A percentile compares a stretch with the other conserved stretches of the same genome.
Conservation (phyloP, 108 stramenopile genomes). For the Nitzschia sp. region DNA sequence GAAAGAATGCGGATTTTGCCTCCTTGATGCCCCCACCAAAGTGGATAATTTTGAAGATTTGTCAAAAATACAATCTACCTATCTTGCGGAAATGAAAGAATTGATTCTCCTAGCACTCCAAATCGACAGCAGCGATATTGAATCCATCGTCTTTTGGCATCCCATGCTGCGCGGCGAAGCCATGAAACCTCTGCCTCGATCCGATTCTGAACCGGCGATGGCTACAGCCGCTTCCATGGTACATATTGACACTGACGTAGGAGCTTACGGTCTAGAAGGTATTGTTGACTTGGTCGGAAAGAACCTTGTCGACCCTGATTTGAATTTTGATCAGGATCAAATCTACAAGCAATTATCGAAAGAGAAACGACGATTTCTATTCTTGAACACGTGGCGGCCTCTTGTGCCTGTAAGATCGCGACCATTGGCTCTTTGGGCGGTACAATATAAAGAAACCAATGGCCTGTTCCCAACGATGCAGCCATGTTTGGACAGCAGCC, state of each 20-base stretch:
- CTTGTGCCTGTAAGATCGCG: slow-evolving; percentile 27
- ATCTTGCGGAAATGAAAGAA: slow-evolving; percentile 17
- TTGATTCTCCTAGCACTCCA: slow-evolving; percentile 23
- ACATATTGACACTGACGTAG: slow-evolving; percentile 67
- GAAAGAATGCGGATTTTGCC: slow-evolving; percentile 15
- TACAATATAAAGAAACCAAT: slow-evolving; percentile 30
- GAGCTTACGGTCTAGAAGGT: slow-evolving; percentile 51
- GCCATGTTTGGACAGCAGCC: slow-evolving; percentile 37
- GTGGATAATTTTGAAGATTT: slow-evolving; percentile 20
- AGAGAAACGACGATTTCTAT: slow-evolving; percentile 44
- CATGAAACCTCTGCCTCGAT: slow-evolving; percentile 25
- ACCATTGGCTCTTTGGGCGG: slow-evolving; percentile 44
- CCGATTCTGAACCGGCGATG: slow-evolving; percentile 32
- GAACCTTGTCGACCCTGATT: slow-evolving; percentile 31
- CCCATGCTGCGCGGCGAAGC: slow-evolving; percentile 59
- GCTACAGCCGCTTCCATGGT: slow-evolving; percentile 49
- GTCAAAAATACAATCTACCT: slow-evolving; percentile 1
- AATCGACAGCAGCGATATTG: background rate
- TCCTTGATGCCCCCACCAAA: slow-evolving; percentile 9
- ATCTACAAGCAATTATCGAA: slow-evolving; percentile 2
- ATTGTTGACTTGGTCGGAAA: slow-evolving; percentile 45
- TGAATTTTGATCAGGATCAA: slow-evolving; percentile 10
- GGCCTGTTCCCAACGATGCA: slow-evolving; percentile 38
- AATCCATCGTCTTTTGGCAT: slow-evolving; percentile 42
- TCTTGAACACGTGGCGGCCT: slow-evolving; percentile 56